phyloP scores from a whole-genome alignment of 495 filamentous ascomycete genomes.

The Hypomontagnella monticulosa region DNA sequence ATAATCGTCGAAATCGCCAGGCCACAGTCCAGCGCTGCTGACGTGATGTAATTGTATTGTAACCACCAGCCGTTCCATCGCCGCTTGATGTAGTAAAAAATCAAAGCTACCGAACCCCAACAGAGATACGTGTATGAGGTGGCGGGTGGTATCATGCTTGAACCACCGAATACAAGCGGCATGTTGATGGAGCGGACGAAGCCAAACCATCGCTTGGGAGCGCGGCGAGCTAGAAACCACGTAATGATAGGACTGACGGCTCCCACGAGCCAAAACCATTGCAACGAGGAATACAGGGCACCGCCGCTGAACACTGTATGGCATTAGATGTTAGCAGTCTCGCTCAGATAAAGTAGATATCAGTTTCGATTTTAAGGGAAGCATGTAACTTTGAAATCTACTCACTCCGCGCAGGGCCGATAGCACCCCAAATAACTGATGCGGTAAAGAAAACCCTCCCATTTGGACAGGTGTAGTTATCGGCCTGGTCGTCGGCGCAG shows the following conservation, averaged over 20 bases:
- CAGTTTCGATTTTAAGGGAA: neutral
- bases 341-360: neutral
- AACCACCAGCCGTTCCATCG: constrained; percentile 76
- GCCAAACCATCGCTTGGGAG: constrained; percentile 54
- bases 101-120: constrained; percentile 73
- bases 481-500: constrained; percentile 64
- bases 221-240: constrained; percentile 70
- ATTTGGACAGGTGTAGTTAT: constrained; percentile 71
- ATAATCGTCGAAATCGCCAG: constrained; percentile 72
- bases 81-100: constrained; percentile 71
- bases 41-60: constrained; percentile 81
- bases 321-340: constrained; percentile 1
- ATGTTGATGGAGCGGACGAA: constrained; percentile 68
- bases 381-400: neutral
- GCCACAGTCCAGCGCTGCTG: constrained; percentile 75
- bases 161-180: constrained; percentile 74
- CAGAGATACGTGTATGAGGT: constrained; percentile 72
- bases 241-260: constrained; percentile 67
- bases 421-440: constrained; percentile 61
- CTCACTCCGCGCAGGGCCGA: constrained; percentile 59
- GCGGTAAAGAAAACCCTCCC: constrained; percentile 73
- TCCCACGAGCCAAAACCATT: constrained; percentile 76
- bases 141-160: constrained; percentile 69
- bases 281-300: constrained; percentile 69
- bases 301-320: constrained; percentile 65